Conservation (phyloP, 805 yeast species). For the Ogataea siamensis region DNA sequence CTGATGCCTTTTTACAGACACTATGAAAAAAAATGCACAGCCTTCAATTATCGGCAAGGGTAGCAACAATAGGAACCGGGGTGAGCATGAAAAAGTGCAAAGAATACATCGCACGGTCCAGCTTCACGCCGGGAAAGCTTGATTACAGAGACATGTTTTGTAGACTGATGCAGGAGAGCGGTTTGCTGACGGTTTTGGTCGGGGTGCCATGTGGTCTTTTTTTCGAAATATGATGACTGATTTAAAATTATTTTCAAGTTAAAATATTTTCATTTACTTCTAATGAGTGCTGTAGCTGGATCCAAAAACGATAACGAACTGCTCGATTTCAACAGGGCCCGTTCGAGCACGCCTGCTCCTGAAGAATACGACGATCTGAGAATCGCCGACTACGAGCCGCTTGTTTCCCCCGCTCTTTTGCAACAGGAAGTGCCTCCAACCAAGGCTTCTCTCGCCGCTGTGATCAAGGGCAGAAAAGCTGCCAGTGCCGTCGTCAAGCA, state of each 20-base stretch:
- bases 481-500: conserved; percentile 72
- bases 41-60: neutral
- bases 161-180: no score
- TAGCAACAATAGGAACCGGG: neutral
- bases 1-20: conserved; percentile 1
- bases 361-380: conserved; percentile 75
- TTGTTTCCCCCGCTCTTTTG: conserved; percentile 87
- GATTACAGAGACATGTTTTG: no score
- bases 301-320: conserved; percentile 4
- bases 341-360: conserved; percentile 46
- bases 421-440: conserved; percentile 80
- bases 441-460: conserved; percentile 54
- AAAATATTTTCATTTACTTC: conserved; percentile 3
- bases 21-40: conserved; percentile 2
- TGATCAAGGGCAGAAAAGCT: conserved; percentile 73
- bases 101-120: no score
- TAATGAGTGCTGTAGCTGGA: conserved; percentile 6
- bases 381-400: conserved; percentile 87
- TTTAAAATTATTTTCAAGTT: conserved; percentile 1
- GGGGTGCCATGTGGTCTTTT: neutral
- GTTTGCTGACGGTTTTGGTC: no score
- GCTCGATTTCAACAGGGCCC: conserved; percentile 12
- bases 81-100: neutral
- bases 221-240: neutral
- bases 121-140: no score